Conservation (phyloP, 1,284 basidiomycete genomes). For the Cutaneotrichosporon cavernicola region DNA sequence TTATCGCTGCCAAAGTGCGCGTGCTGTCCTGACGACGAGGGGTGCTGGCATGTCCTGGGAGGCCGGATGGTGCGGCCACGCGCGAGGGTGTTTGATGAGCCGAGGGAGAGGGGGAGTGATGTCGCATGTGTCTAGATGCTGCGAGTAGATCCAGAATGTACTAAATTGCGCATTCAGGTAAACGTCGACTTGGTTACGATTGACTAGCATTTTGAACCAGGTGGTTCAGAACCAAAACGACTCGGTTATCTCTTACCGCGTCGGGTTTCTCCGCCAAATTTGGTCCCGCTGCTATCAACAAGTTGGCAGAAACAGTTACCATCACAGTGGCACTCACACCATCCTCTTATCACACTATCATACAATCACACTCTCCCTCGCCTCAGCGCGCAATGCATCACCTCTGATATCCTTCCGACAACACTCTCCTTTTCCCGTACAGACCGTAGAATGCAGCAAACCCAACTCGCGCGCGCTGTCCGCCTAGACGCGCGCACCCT, state of each 20-base stretch:
- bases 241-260: not conserved
- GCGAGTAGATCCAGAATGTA: no score
- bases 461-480: not conserved
- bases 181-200: no score
- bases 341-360: not conserved
- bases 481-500: not conserved
- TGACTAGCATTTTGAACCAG: not conserved
- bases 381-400: not conserved
- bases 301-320: not conserved
- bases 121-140: no score
- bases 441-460: not conserved
- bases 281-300: not conserved
- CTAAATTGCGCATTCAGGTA: no score
- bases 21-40: not conserved
- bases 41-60: not conserved
- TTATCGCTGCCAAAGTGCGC: not conserved
- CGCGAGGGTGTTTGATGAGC: not conserved
- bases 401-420: not conserved
- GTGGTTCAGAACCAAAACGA: not conserved
- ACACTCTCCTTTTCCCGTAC: not conserved
- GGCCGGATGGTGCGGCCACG: not conserved
- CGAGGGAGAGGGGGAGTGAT: no score
- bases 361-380: not conserved
- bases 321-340: no score
- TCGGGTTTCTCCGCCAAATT: not conserved